These are phyloP conservation scores for Tephrocybe rancida DNA, from an alignment of 768 basidiomycete species.

Conservation along the genomic window DNA sequence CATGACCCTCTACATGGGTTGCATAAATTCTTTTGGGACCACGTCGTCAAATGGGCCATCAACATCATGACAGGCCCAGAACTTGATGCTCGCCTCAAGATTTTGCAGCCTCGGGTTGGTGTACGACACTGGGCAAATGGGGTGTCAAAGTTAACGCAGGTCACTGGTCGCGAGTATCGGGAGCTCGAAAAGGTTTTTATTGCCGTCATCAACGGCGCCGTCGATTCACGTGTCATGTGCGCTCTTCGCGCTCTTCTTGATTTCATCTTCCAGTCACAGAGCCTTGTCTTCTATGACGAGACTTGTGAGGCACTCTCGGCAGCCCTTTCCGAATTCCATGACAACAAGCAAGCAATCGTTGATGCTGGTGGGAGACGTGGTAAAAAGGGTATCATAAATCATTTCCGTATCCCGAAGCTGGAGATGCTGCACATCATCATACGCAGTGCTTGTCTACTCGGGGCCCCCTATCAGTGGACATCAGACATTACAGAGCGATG, in stretches of 20 bases:
- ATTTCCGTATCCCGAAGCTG: slow-evolving; percentile 46
- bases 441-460: slow-evolving; percentile 27
- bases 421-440: slow-evolving; percentile 36
- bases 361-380: slow-evolving; percentile 27
- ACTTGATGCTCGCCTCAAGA: slow-evolving; percentile 35
- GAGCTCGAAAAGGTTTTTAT: slow-evolving; percentile 38
- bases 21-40: slow-evolving; percentile 39
- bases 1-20: slow-evolving; percentile 41
- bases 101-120: slow-evolving; percentile 36
- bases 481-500: too few relatives aligned
- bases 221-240: slow-evolving; percentile 27
- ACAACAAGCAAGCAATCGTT: slow-evolving; percentile 35
- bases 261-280: slow-evolving; percentile 31
- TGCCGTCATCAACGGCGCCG: slow-evolving; percentile 33
- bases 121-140: slow-evolving; percentile 39
- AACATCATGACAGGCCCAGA: slow-evolving; percentile 28
- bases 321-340: slow-evolving; percentile 32
- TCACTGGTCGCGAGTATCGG: slow-evolving; percentile 40
- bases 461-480: slow-evolving; percentile 34
- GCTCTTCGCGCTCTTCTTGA: slow-evolving; percentile 36
- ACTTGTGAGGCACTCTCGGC: slow-evolving; percentile 17
- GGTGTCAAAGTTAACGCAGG: slow-evolving; percentile 40
- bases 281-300: slow-evolving; percentile 24
- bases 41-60: slow-evolving; percentile 40
- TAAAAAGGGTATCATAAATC: slow-evolving; percentile 23